These are phyloP conservation scores for Monosporozyma aerobia DNA, from an alignment of 805 yeast species.

Conservation along the genomic window DNA sequence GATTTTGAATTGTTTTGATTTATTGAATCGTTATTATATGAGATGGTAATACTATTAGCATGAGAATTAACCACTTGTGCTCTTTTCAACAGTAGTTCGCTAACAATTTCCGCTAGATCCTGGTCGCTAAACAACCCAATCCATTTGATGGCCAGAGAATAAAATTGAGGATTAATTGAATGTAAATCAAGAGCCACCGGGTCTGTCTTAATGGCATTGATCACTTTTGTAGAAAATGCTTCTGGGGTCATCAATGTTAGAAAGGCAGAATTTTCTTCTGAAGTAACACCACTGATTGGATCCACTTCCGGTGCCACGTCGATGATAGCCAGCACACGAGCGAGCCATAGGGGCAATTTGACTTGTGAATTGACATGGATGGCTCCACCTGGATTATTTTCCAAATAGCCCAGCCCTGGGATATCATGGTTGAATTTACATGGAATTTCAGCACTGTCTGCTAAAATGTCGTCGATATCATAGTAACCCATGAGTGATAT, in stretches of 20 bases:
- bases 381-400: constrained; percentile 62
- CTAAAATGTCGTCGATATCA: constrained; percentile 67
- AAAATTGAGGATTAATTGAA: constrained; percentile 56
- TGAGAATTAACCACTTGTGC: constrained; percentile 64
- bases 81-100: constrained; percentile 50
- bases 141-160: constrained; percentile 70
- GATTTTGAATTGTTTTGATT: constrained; percentile 5
- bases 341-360: constrained; percentile 85
- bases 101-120: constrained; percentile 44
- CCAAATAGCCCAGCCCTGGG: constrained; percentile 83
- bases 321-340: constrained; percentile 58
- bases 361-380: constrained; percentile 48
- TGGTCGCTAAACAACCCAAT: constrained; percentile 57
- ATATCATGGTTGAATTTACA: constrained; percentile 67
- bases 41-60: constrained; percentile 32
- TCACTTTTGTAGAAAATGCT: constrained; percentile 50
- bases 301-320: constrained; percentile 21
- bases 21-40: background rate
- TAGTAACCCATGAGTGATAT: constrained; percentile 39
- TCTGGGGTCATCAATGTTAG: constrained; percentile 65
- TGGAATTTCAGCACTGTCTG: constrained; percentile 67
- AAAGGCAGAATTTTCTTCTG: constrained; percentile 38
- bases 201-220: constrained; percentile 75
- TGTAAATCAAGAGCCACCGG: constrained; percentile 60
- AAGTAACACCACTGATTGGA: background rate